Base-by-base conservation (phyloP, 169 alveolate species). In the Plasmodium malariae region DNA sequence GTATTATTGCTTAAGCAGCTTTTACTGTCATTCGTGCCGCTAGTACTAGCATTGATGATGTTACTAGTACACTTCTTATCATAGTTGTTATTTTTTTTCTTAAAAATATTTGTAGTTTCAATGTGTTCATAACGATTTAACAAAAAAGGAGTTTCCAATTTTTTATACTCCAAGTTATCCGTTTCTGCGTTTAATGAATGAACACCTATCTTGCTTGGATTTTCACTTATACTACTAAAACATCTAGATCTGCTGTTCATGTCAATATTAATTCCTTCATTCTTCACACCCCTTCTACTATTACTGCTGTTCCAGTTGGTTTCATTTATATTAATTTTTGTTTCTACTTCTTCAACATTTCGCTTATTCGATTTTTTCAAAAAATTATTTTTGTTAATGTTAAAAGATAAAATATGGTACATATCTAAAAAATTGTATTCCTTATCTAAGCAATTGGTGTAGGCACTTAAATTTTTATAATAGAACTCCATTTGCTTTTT, bases 401-500 rank as follows among this genome's bases (percentile, higher is more conserved):
- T 32, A 54, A 78, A 78, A 4, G 78, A 78, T 26, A 78, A 17
- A 19, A 78, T 78, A 26, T 78, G n/a, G 0, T 37, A 24, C 1
- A 78, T 63, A 26, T 78, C 89, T 5, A 49, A 5, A 51, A 78
- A 65, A 24, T 62, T 28, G 6, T 62, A 36, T 1, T 78, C 54
- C 3, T 28, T 24, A 37, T 34, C 71, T n/a, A 34, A 26, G 1
- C 12, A 11, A 48, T 43, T 34, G 2, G 34, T 17, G 5, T n/a
- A 7, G 9, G 34, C 24, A 36, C 48, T 63, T 21, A 67, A 5
- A 54, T 24, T 78, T 62, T 62, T 62, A 40, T 60, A 21, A 28
- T 62, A 62, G 63, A 62, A 78, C 0, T 78, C 89, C 17, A 48
- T 78, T 19, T 78, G 89, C 19, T 49, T 78, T 19, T 78, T 78